Evolutionary conservation across 495 filamentous ascomycete species (phyloP).

Genomic region (Neurospora sp.): DNA sequence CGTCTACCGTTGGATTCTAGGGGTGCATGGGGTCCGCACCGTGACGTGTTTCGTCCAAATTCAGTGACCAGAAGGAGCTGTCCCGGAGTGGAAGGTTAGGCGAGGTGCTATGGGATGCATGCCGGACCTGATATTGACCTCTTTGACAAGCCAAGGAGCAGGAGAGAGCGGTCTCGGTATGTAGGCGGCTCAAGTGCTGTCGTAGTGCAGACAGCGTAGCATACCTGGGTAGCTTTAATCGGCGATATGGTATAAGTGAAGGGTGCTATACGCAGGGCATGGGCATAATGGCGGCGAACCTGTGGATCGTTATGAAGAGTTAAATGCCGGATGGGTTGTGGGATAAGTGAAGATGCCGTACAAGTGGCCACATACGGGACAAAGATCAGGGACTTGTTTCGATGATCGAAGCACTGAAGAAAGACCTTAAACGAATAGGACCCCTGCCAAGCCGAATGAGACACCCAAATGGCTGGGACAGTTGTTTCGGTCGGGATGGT

Average conservation of each 20-base stretch:
- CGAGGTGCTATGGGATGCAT: not conserved
- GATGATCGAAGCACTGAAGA: too few relatives aligned
- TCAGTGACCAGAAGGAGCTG: not conserved
- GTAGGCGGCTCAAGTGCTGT: not conserved
- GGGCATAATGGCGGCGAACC: not conserved
- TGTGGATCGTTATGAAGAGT: not conserved
- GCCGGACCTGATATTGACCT: not conserved
- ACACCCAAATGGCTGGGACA: not conserved
- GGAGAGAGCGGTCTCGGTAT: not conserved
- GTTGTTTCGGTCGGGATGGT: not conserved
- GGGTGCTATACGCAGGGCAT: not conserved
- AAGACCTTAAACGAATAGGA: too few relatives aligned
- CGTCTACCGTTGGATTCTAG: not conserved
- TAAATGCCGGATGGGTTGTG: not conserved
- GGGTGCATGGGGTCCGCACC: not conserved
- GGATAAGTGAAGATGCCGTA: not conserved
- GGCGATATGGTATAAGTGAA: not conserved
- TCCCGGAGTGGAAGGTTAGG: not conserved
- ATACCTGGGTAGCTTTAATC: not conserved
- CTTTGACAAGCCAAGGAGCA: not conserved
- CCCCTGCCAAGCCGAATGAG: too few relatives aligned
- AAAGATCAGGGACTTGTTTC: too few relatives aligned
- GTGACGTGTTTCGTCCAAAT: not conserved
- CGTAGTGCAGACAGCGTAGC: not conserved
- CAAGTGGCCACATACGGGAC: too few relatives aligned